Conservation (phyloP, 2,329 filamentous ascomycete species). For the Phialemoniopsis sp. region DNA sequence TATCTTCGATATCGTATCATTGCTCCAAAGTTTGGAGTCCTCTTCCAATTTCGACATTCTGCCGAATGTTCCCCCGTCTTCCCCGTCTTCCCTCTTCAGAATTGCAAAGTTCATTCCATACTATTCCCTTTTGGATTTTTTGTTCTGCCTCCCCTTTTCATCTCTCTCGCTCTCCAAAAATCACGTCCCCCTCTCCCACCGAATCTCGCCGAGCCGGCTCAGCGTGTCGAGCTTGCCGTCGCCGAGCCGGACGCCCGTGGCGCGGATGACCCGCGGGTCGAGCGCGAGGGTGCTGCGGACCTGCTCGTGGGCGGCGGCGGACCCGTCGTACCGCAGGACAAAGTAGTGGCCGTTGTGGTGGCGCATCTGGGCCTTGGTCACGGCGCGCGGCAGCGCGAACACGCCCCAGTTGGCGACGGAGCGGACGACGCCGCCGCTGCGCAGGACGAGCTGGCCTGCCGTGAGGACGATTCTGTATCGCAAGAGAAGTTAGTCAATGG, state of each 20-base stretch:
- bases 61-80: too few relatives aligned
- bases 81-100: too few relatives aligned
- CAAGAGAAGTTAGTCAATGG: too few relatives aligned
- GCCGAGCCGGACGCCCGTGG: slow-evolving; percentile 83
- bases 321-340: slow-evolving; percentile 91
- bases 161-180: background rate
- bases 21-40: too few relatives aligned
- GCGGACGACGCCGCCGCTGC: slow-evolving; percentile 82
- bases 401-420: slow-evolving; percentile 94
- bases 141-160: background rate
- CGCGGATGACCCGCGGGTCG: slow-evolving; percentile 87
- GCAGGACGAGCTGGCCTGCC: slow-evolving; percentile 77
- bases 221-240: slow-evolving; percentile 75
- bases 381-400: slow-evolving; percentile 78
- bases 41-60: background rate
- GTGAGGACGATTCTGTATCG: slow-evolving; percentile 79
- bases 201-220: slow-evolving; percentile 42
- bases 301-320: slow-evolving; percentile 66
- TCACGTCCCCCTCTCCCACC: slow-evolving; percentile 34
- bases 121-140: background rate
- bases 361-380: slow-evolving; percentile 75
- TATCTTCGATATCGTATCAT: too few relatives aligned
- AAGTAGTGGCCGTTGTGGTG: slow-evolving; percentile 93
- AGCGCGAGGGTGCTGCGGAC: slow-evolving; percentile 73
- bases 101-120: too few relatives aligned